These are phyloP conservation scores for Quercus parvula DNA, from an alignment of 306 rosid species.

Conservation along the genomic window DNA sequence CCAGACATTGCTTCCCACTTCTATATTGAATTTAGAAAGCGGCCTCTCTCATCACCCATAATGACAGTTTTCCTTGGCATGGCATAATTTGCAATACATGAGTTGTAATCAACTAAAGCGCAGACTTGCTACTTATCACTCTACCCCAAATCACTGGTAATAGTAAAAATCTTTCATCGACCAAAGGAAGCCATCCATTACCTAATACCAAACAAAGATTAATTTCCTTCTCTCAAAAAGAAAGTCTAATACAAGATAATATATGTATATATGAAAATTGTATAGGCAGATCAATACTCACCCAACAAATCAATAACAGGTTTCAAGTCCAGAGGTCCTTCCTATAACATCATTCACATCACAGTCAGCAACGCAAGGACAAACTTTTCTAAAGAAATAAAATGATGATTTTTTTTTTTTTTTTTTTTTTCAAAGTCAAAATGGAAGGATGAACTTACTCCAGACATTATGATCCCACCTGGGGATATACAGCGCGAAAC, in stretches of 20 bases:
- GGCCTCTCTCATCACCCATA: constrained; percentile 67
- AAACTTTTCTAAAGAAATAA: background rate
- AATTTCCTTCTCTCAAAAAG: background rate
- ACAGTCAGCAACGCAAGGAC: constrained; percentile 1
- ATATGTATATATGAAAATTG: background rate
- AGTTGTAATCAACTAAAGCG: constrained; percentile 1
- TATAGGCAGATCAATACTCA: constrained; percentile 15
- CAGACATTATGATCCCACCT: no score
- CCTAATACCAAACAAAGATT: background rate
- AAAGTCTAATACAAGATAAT: background rate
- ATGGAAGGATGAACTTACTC: no score
- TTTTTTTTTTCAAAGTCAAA: no score
- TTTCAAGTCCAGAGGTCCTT: constrained; percentile 37
- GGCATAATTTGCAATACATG: background rate
- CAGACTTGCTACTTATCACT: background rate
- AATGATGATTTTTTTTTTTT: background rate
- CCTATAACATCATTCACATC: constrained; percentile 29
- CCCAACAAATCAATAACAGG: constrained; percentile 36
- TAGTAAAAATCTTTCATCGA: background rate
- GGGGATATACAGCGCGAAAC: no score
- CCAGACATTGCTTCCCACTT: constrained; percentile 36
- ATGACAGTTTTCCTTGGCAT: constrained; percentile 68
- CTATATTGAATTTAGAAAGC: constrained; percentile 29
- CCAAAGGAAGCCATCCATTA: background rate
- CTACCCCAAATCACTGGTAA: background rate